Base-by-base conservation (phyloP, 192 early-diverging fungal genomes). In the Coemansia asiatica region DNA sequence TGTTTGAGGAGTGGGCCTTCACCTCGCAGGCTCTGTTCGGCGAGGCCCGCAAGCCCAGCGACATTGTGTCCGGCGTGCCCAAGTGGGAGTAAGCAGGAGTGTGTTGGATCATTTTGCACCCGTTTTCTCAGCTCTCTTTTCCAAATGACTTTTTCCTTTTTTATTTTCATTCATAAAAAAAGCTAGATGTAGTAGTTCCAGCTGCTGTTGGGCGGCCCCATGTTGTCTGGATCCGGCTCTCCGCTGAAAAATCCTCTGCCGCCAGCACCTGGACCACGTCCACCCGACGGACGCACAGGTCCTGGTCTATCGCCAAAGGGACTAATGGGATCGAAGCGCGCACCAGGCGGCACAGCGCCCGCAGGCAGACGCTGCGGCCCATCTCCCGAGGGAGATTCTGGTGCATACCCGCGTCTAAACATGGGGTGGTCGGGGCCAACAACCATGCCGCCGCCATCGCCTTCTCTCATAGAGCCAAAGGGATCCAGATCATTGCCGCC, bases 371-470 rank as follows among this genome's bases (percentile, higher is more conserved):
- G 61, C 62, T 76, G 78, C 19, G 87, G 85, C 13, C 87, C 87
- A 16, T 86, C 89, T 58, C 69, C 79, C 35, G 83, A 72, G 46
- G 77, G 78, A 28, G 85, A 64, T 27, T 80, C 65, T 23, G 73
- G 68, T 25, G 48, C 31, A 8, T 72, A 82, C 21, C 79, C 75
- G 15, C 83, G 85, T 10, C 83, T 75, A 77, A 95, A 97, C 81
- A 95, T 91, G 15, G 94, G 92, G 83, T 97, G 94, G 58, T 85
- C 85, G 9, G 94, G 94, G 15, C 92, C 94, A 10, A 95, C 90
- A 75, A 85, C 71, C 92, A 95, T 95, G 26, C 95, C 92, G 28
- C 88, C 91, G 7, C 89, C 91, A 27, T 79, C 59, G 36, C 68
- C 72, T 10, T 68, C 70, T 25, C 71, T 84, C 54, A 87, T 77